phyloP scores from a whole-genome alignment of 768 basidiomycete species.

The Auricularia auricula-judae region DNA sequence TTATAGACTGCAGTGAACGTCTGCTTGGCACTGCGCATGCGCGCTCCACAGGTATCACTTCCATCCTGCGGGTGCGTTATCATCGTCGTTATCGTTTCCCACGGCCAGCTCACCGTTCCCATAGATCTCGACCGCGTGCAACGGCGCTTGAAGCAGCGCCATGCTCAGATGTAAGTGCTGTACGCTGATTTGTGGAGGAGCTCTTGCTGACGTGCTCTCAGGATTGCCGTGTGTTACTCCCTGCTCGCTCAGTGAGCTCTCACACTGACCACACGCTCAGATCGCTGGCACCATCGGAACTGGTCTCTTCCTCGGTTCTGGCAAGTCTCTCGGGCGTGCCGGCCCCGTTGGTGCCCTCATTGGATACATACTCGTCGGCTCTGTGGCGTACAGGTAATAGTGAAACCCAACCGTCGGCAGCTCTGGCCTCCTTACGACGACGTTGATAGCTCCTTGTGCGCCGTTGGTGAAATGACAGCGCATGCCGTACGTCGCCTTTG shows the following conservation, averaged over 20 bases:
- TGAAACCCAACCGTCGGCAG: constrained; percentile 13
- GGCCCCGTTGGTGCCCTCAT: constrained; percentile 60
- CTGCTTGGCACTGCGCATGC: background rate
- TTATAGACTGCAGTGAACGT: background rate
- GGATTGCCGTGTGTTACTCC: constrained; percentile 47
- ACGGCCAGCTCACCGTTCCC: background rate
- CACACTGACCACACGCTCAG: constrained; percentile 18
- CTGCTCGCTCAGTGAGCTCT: background rate
- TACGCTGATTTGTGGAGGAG: background rate
- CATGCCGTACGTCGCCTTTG: constrained; percentile 27
- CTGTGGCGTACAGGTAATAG: constrained; percentile 50
- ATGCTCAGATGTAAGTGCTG: constrained; percentile 59
- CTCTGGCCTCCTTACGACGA: constrained; percentile 11
- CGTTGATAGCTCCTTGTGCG: constrained; percentile 40
- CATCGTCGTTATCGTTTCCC: background rate
- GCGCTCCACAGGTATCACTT: background rate
- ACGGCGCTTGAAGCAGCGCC: constrained; percentile 61
- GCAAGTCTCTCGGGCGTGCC: constrained; percentile 37
- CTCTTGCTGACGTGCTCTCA: constrained; percentile 10
- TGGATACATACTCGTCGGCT: constrained; percentile 52
- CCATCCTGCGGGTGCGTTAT: background rate
- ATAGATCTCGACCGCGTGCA: constrained; percentile 45
- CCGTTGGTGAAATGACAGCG: constrained; percentile 71
- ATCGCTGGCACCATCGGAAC: constrained; percentile 70
- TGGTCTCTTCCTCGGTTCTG: constrained; percentile 30